Base-by-base conservation (phyloP, 768 basidiomycete species). In the Glaciozyma antarctica region DNA sequence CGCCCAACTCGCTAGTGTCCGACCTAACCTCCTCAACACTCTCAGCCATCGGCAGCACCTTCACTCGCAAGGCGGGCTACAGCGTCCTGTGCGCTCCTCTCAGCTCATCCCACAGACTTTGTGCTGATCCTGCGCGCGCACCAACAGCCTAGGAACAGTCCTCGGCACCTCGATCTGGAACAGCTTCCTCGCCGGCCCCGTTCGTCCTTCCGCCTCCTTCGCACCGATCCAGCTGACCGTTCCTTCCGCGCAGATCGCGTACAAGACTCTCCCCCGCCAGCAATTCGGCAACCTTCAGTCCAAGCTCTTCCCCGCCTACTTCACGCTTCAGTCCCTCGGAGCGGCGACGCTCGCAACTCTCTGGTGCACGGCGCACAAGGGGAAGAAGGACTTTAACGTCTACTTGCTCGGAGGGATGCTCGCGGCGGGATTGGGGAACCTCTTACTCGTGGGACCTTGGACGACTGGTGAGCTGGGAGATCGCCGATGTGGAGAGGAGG, bases 251-350 rank as follows among this genome's bases (percentile, higher is more conserved):
- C 48, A 67, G 62, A 51, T 69, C 48, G 57, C 68, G 26, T 73
- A 69, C 67, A 47, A 49, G 15, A 49, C 55, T 28, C 67, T 73
- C 41, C 65, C 67, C 26, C 66, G 72, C 13, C 61, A 62, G 47
- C 61, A 64, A 26, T 73, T 73, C 60, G 70, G 68, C 38, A 48
- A 61, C 48, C 70, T 73, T 8, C 72, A 73, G 43, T 55, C 61
- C n/a, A 43, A 53, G n/a, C 57, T 66, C 41, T 71, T 71, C 58
- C 72, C 72, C 3, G 49, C 49, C 34, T 71, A 61, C 57, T 71
- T 70, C 47, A 22, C 57, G 21, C 45, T 65, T 17, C 63, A 69
- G 43, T 24, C 63, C 0, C 16, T 19, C 48, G 30, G 61, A 3
- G 43, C 65, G 12, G 24, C 54, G 38, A 57, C 53, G 6, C 65